These are phyloP conservation scores for Trifolium pratense DNA, from an alignment of 306 rosid species.

Conservation along the genomic window DNA sequence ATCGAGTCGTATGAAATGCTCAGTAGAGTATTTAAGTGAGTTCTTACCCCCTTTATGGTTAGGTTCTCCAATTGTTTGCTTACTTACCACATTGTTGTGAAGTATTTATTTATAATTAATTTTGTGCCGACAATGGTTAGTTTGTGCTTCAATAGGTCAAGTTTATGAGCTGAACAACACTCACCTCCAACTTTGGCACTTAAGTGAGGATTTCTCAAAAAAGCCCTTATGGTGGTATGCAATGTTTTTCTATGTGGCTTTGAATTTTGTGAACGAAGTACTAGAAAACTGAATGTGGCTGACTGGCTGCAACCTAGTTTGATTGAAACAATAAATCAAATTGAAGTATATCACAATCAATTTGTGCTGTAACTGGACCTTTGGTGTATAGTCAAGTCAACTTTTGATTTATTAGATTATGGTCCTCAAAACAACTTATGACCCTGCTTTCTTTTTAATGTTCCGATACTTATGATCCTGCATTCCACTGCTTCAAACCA, in stretches of 20 bases:
- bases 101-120: too few species aligned
- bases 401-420: slow-evolving; percentile 3
- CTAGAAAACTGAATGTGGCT: background rate
- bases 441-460: background rate
- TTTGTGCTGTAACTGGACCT: slow-evolving; percentile 31
- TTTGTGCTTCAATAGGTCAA: slow-evolving; percentile 6
- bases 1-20: background rate
- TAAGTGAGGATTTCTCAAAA: background rate
- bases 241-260: slow-evolving; percentile 21
- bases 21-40: background rate
- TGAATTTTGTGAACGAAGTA: slow-evolving; percentile 6
- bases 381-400: background rate
- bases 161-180: slow-evolving; percentile 5
- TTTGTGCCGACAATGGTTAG: background rate
- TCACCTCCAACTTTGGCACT: slow-evolving; percentile 13
- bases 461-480: slow-evolving; percentile 18
- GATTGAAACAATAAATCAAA: slow-evolving; percentile 14
- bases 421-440: slow-evolving; percentile 9
- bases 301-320: slow-evolving; percentile 3
- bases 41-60: background rate
- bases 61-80: background rate
- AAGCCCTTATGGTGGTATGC: background rate
- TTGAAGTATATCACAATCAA: background rate
- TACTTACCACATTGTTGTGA: background rate
- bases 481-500: slow-evolving; percentile 23